Conservation (phyloP, 1,284 basidiomycete species). For the Agroathelia rolfsii region DNA sequence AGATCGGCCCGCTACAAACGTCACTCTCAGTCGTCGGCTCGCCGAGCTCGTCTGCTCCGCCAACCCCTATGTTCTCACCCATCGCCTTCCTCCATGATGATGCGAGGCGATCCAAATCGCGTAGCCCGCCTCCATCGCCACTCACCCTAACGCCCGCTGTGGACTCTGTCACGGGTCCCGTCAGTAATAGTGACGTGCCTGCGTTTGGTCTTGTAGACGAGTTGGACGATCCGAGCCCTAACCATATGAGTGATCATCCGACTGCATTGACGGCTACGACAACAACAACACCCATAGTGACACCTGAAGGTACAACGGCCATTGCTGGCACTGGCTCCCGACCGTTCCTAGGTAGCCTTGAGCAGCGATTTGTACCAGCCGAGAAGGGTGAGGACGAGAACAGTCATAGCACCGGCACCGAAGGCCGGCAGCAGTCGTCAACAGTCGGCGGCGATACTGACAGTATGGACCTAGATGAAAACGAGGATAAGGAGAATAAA, state of each 20-base stretch:
- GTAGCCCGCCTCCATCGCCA: constrained; percentile 67
- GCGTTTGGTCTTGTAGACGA: constrained; percentile 71
- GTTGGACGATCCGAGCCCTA: constrained; percentile 70
- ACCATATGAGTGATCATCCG: constrained; percentile 72
- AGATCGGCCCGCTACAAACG: constrained; percentile 29
- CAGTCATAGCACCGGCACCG: neutral
- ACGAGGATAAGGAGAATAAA: constrained; percentile 39
- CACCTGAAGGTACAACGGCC: no score
- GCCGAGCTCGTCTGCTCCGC: constrained; percentile 40
- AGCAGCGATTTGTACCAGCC: constrained; percentile 56
- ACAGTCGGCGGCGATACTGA: constrained; percentile 17
- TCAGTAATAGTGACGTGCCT: constrained; percentile 29
- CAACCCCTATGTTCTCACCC: constrained; percentile 75
- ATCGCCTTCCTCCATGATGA: constrained; percentile 77
- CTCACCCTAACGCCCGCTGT: constrained; percentile 39
- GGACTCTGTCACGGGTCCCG: constrained; percentile 17
- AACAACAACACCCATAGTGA: constrained; percentile 24
- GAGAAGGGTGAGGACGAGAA: constrained; percentile 19
- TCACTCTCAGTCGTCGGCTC: constrained; percentile 32
- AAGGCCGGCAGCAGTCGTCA: constrained; percentile 1
- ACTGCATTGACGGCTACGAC: constrained; percentile 62
- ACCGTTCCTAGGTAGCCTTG: constrained; percentile 48
- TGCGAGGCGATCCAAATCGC: constrained; percentile 62
- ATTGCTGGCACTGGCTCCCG: no score
- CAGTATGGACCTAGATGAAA: constrained; percentile 17